phyloP scores from a whole-genome alignment of 768 basidiomycete species.

The Collybia sp. region DNA sequence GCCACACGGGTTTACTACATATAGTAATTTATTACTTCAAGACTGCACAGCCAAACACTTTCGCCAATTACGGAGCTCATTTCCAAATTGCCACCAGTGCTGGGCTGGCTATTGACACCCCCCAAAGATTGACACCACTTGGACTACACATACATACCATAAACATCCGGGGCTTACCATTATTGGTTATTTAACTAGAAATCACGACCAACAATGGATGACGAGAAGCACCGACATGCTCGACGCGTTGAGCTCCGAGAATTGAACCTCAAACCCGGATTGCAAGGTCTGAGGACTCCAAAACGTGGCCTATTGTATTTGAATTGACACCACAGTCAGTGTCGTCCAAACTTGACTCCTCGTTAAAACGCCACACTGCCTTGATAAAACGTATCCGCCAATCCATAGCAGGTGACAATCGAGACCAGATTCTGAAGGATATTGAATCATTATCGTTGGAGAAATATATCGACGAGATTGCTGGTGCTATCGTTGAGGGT shows the following conservation, averaged over 20 bases:
- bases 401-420: conserved; percentile 77
- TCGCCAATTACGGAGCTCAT: too few species aligned
- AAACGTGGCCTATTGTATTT: background rate
- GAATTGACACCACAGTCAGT: conserved; percentile 33
- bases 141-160: too few species aligned
- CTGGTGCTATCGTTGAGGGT: conserved; percentile 83
- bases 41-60: too few species aligned
- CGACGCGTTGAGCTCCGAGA: conserved; percentile 58
- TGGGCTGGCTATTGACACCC: too few species aligned
- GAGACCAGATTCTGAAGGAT: conserved; percentile 88
- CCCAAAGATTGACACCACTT: too few species aligned
- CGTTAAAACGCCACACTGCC: conserved; percentile 92
- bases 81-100: too few species aligned
- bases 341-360: conserved; percentile 81
- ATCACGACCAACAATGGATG: conserved; percentile 28
- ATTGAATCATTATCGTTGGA: conserved; percentile 85
- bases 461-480: conserved; percentile 96
- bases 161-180: too few species aligned
- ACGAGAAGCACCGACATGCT: conserved; percentile 43
- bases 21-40: too few species aligned
- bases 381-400: conserved; percentile 91
- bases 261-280: conserved; percentile 43
- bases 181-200: background rate
- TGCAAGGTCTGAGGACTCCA: conserved; percentile 37
- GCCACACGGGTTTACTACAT: too few species aligned